Evolutionary conservation across 106 monocot genomes (phyloP), one percentile per base, ranked within the genome.

Genomic region (Triglochin maritima): DNA sequence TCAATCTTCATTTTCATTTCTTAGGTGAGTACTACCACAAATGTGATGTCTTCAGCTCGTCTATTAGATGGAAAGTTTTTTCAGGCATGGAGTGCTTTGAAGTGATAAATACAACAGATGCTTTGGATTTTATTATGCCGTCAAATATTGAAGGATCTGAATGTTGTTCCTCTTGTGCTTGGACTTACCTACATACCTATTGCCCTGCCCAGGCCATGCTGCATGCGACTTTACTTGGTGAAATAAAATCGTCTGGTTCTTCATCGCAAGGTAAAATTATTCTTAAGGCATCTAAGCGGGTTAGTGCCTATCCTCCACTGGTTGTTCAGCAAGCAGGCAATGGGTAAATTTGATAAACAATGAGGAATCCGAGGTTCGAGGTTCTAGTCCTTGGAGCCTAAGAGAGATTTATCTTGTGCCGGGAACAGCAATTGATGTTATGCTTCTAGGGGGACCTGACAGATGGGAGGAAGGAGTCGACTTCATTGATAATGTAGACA

Each of bases 361-460:
- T 47, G 2, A 13, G 67, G 60, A 78, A 72, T 48, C 50, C 51
- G 75, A 46, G 46, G 46, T 68, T 55, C 46, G 59, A 7, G 62
- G 81, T 79, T 67, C 67, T 53, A 56, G 68, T 71, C 50, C 47
- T 56, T 71, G 57, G 15, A 55, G 17, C 57, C 77, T 88, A 48
- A 63, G 78, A 73, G 81, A 82, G 43, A 59, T 98, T 54, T 88
- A 84, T 81, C 84, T 98, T 72, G 86, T 80, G 60, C 86, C 86
- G 82, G 98, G 98, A 50, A 84, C 98, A 60, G 51, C 57, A 7
- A 92, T 92, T 83, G 82, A 92, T 77, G 53, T 98, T 9, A 42
- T 82, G 9, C 59, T 92, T 69, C 8, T 75, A 76, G 98, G 98
- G 69, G 98, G 98, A 3, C 98, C 92, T 74, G 83, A 88, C 13